Conservation (phyloP, 768 basidiomycete species). For the Amanita thiersii region DNA sequence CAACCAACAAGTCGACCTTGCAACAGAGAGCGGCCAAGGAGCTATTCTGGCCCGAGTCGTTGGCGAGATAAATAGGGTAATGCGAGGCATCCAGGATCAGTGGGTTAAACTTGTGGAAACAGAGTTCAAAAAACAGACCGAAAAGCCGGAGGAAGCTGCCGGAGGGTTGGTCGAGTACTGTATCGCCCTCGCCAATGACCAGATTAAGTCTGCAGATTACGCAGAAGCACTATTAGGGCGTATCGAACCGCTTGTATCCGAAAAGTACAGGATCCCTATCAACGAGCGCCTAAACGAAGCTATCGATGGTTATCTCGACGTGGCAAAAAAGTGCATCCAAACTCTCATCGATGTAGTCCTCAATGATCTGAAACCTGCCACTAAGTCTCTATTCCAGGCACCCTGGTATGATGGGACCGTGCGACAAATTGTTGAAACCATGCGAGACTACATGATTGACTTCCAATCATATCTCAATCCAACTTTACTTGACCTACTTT, state of each 20-base stretch:
- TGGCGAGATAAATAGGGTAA: slow-evolving; percentile 80
- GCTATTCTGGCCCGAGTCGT: slow-evolving; percentile 88
- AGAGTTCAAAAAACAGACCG: slow-evolving; percentile 82
- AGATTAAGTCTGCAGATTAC: slow-evolving; percentile 93
- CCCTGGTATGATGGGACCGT: slow-evolving; percentile 89
- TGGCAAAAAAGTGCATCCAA: slow-evolving; percentile 95
- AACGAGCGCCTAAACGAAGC: slow-evolving; percentile 88
- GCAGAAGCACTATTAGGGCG: slow-evolving; percentile 80
- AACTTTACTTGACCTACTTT: slow-evolving; percentile 81
- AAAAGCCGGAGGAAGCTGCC: slow-evolving; percentile 82
- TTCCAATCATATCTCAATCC: slow-evolving; percentile 89
- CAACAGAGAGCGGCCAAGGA: slow-evolving; percentile 93
- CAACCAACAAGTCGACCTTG: slow-evolving; percentile 92
- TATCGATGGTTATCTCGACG: slow-evolving; percentile 96
- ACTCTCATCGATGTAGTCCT: slow-evolving; percentile 91
- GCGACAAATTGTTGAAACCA: slow-evolving; percentile 86
- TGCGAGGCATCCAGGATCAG: slow-evolving; percentile 80
- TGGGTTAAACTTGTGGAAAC: slow-evolving; percentile 80
- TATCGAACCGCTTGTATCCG: slow-evolving; percentile 85
- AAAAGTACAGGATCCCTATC: slow-evolving; percentile 82
- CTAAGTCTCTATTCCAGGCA: slow-evolving; percentile 74
- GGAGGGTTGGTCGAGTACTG: slow-evolving; percentile 92
- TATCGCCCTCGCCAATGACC: slow-evolving; percentile 96
- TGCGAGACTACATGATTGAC: slow-evolving; percentile 95
- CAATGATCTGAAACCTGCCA: slow-evolving; percentile 87